A percentile compares a stretch with the other conserved stretches of the same genome.
Conservation (phyloP, 148 eudicot genomes). For the Suaeda aralocaspica region DNA sequence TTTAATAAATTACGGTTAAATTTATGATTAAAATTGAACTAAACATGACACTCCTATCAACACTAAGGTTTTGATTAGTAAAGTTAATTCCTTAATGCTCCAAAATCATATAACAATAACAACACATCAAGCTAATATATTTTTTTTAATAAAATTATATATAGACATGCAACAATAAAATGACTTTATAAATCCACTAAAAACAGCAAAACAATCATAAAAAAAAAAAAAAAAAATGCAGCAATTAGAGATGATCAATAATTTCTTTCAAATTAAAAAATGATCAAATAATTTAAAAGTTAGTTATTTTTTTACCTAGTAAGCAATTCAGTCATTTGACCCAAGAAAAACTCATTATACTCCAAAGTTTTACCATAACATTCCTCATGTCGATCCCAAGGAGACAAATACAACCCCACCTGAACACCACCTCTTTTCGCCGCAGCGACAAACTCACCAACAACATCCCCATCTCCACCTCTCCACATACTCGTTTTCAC, state of each 20-base stretch:
- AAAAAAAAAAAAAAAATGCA: too few species aligned
- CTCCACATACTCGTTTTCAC: constrained; percentile 56
- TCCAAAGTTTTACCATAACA: constrained; percentile 56
- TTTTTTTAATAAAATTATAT: too few species aligned
- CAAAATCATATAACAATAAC: too few species aligned
- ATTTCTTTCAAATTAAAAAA: not conserved
- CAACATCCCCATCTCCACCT: constrained; percentile 58
- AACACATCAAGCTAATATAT: too few species aligned
- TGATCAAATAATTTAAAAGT: not conserved
- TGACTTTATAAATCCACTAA: too few species aligned
- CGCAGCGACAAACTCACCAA: constrained; percentile 57
- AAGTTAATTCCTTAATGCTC: too few species aligned
- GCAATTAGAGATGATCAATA: not conserved
- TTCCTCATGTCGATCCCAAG: constrained; percentile 80
- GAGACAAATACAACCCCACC: constrained; percentile 74
- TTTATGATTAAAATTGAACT: too few species aligned
- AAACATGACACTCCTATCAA: too few species aligned
- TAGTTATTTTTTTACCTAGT: constrained; percentile 38
- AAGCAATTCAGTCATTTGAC: constrained; percentile 73
- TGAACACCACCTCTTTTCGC: constrained; percentile 43
- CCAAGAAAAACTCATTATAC: constrained; percentile 74
- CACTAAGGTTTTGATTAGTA: too few species aligned
- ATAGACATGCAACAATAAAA: too few species aligned
- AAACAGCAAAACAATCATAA: too few species aligned
- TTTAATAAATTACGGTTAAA: too few species aligned